Base-by-base conservation (phyloP, 345 rosid species). In the Heritiera littoralis region DNA sequence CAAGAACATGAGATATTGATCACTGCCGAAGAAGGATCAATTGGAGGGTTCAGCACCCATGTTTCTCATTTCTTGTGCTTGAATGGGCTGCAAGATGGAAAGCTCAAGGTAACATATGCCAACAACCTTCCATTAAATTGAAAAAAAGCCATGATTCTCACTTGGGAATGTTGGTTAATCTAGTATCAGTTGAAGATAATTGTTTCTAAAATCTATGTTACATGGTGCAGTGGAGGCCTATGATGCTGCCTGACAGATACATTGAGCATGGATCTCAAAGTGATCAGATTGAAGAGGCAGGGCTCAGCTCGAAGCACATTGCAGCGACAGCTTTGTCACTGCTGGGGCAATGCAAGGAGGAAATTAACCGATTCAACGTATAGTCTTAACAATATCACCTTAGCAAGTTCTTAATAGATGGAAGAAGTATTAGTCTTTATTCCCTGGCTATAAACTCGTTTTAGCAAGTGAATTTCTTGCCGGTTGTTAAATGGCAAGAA, bases 11-110 rank as follows among this genome's bases (percentile, higher is more conserved):
- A 87, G 77, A 70, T 85, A 20, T 79, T 89, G 54, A 68, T 89
- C 73, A 87, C 89, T 0, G 84, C 82, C 1, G 92, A 89, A 80
- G 90, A 89, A 80, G 92, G 92, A 46, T 87, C 89, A 2, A 76
- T 87, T 2, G 91, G 91, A 58, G 90, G 90, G 61, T 89, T 89
- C 73, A 77, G 87, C 51, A 79, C 88, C 54, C 92, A 83, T 76
- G 92, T 89, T 18, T 76, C 86, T 15, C 76, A 87, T 56, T 89
- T 80, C 87, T 13, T 89, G 80, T 9, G 78, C 83, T 69, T 89
- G 66, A 82, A 84, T 8, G 92, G 87, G 32, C 61, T 87, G 2
- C 73, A 86, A 5, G 92, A 87, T 65, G 92, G 90, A 46, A 83
- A 83, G 10, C 72, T 85, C 30, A 87, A 86, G 85, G 92, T 89